phyloP scores from a whole-genome alignment of 2,329 filamentous ascomycete species.

The Ophiobolus disseminans region DNA sequence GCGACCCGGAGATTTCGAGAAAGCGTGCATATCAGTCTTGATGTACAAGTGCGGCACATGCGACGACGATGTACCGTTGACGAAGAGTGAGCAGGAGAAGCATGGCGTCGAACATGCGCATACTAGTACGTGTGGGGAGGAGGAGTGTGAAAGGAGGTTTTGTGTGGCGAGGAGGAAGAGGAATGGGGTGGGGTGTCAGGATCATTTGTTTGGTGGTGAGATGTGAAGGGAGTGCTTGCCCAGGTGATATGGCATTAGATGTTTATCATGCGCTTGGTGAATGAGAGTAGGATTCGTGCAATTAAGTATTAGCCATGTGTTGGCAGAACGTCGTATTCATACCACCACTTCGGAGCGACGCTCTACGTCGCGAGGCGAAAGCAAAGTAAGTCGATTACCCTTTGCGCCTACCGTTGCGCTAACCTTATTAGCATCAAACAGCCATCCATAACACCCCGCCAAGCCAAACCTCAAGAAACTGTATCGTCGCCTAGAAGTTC shows the following conservation, averaged over 20 bases:
- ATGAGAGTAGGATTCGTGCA: neutral
- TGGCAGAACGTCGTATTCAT: too few relatives aligned
- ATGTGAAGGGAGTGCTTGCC: neutral
- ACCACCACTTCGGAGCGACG: too few relatives aligned
- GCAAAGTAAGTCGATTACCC: too few relatives aligned
- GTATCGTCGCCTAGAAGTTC: too few relatives aligned
- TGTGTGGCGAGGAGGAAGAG: constrained; percentile 21
- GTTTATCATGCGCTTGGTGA: neutral
- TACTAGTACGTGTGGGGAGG: constrained; percentile 19
- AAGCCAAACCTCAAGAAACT: too few relatives aligned
- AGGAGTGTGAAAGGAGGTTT: constrained; percentile 33
- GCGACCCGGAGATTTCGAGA: constrained; percentile 17
- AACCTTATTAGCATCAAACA: too few relatives aligned
- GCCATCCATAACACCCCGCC: too few relatives aligned
- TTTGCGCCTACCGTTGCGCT: too few relatives aligned
- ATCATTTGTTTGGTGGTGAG: constrained; percentile 13
- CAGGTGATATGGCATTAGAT: neutral
- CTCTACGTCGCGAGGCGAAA: too few relatives aligned
- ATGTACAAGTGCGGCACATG: constrained; percentile 31
- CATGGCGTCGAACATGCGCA: constrained; percentile 38
- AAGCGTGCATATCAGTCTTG: constrained; percentile 17
- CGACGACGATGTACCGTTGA: constrained; percentile 30
- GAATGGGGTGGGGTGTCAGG: constrained; percentile 7
- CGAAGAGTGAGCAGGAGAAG: constrained; percentile 29
- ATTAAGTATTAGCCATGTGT: too few relatives aligned